A percentile compares a stretch with the other conserved stretches of the same genome.
Evolutionary conservation across 768 basidiomycete genomes (phyloP).

Genomic region (Postia placenta): DNA sequence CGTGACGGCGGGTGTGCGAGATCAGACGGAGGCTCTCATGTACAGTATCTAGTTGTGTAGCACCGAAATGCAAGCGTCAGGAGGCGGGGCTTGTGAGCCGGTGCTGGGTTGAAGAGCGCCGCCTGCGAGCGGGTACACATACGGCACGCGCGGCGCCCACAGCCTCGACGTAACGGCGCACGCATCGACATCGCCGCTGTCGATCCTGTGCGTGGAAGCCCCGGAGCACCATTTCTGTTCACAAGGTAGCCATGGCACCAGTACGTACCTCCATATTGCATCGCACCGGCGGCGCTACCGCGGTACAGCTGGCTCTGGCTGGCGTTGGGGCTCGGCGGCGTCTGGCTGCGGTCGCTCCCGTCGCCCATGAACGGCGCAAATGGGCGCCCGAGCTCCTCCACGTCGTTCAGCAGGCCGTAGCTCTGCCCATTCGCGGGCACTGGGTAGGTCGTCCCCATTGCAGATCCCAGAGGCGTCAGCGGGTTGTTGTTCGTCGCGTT

Average conservation of each 20-base stretch:
- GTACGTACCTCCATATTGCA: too few species aligned
- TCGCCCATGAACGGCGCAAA: constrained; percentile 44
- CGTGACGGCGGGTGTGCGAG: too few species aligned
- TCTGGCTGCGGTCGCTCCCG: constrained; percentile 15
- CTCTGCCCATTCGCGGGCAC: constrained; percentile 5
- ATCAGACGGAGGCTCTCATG: too few species aligned
- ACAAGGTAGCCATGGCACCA: too few species aligned
- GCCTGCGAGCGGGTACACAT: constrained; percentile 15
- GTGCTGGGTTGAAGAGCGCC: too few species aligned
- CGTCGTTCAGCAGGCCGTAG: constrained; percentile 14
- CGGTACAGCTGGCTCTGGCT: constrained; percentile 34
- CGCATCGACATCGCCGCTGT: constrained; percentile 50
- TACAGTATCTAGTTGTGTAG: too few species aligned
- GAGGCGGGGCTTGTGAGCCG: too few species aligned
- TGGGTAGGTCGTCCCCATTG: constrained; percentile 15
- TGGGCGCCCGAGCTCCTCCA: constrained; percentile 26
- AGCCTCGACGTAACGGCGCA: constrained; percentile 54
- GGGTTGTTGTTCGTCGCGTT: neutral
- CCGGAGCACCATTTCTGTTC: constrained; percentile 2
- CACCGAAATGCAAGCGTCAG: too few species aligned
- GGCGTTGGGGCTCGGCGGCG: constrained; percentile 15
- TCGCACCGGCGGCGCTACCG: constrained; percentile 37
- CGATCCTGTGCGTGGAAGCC: constrained; percentile 32
- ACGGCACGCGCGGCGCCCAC: constrained; percentile 52
- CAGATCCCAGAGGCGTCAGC: neutral